Evolutionary conservation across 129 eudicot species (phyloP).

Genomic region (Saussurea involucrata): DNA sequence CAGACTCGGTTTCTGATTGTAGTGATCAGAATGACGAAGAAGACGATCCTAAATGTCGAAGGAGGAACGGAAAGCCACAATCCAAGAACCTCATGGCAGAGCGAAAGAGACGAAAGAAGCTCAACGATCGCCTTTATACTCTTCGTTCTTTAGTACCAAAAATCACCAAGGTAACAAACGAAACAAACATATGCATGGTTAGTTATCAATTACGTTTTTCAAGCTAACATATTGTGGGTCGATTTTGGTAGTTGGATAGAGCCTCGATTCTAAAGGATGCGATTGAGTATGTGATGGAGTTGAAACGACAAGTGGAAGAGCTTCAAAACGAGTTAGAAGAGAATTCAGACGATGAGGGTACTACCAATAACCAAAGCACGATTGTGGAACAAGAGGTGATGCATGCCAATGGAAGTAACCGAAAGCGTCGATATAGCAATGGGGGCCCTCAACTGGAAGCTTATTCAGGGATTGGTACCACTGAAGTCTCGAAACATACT

Average conservation of each 20-base stretch:
- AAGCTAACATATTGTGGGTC: neutral
- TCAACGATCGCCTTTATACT: constrained; percentile 82
- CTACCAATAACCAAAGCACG: constrained; percentile 31
- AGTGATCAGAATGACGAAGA: constrained; percentile 76
- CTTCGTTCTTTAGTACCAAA: constrained; percentile 91
- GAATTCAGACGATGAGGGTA: constrained; percentile 66
- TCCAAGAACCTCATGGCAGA: constrained; percentile 87
- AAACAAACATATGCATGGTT: neutral
- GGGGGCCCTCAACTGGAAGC: constrained; percentile 36
- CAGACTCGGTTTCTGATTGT: constrained; percentile 55
- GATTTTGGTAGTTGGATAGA: constrained; percentile 58
- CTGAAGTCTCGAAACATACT: constrained; percentile 32
- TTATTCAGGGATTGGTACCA: constrained; percentile 25
- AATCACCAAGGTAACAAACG: constrained; percentile 62
- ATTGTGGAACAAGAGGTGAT: constrained; percentile 41
- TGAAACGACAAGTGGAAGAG: constrained; percentile 65
- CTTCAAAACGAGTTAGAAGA: constrained; percentile 82
- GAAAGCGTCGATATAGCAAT: constrained; percentile 34
- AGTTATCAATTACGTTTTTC: neutral
- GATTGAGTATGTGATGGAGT: constrained; percentile 77
- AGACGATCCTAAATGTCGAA: constrained; percentile 46
- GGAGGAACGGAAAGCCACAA: constrained; percentile 65
- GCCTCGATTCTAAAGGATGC: constrained; percentile 94
- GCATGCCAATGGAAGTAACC: constrained; percentile 36
- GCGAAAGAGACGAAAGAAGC: constrained; percentile 92